Evolutionary conservation across 306 rosid genomes (phyloP).

Genomic region (Gynostemma pentaphyllum): DNA sequence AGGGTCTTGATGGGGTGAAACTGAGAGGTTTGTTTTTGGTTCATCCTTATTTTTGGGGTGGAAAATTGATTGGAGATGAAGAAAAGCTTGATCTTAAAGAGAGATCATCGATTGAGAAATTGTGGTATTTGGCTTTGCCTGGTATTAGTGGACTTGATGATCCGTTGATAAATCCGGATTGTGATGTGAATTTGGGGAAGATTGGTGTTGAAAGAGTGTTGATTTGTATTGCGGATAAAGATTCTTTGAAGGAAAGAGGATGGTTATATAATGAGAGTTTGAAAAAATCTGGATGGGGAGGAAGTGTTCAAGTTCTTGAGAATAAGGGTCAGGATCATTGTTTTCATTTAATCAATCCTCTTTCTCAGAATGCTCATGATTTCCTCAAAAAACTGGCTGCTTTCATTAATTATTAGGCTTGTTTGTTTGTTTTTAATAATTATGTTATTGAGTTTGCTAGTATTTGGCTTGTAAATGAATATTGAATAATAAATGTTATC

Average conservation of each 20-base stretch:
- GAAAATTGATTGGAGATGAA: slow-evolving; percentile 32
- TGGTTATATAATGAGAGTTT: slow-evolving; percentile 31
- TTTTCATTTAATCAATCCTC: slow-evolving; percentile 42
- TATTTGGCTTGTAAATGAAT: too few relatives aligned
- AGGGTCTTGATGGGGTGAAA: slow-evolving; percentile 25
- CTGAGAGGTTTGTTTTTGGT: slow-evolving; percentile 33
- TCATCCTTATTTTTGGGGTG: slow-evolving; percentile 64
- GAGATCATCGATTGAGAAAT: background rate
- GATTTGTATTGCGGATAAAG: slow-evolving; percentile 56
- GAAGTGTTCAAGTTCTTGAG: slow-evolving; percentile 34
- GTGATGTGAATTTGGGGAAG: slow-evolving; percentile 39
- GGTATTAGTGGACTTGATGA: slow-evolving; percentile 35
- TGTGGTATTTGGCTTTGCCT: slow-evolving; percentile 48
- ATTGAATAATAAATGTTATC: too few relatives aligned
- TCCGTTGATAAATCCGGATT: slow-evolving; percentile 43
- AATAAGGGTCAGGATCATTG: slow-evolving; percentile 38
- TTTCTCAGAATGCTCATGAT: slow-evolving; percentile 17
- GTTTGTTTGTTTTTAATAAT: too few relatives aligned
- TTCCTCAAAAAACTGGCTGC: slow-evolving; percentile 25
- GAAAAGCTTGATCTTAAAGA: background rate
- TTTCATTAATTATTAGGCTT: slow-evolving; percentile 18
- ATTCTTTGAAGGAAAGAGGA: slow-evolving; percentile 38
- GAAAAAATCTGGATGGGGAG: slow-evolving; percentile 38
- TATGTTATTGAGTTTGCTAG: too few relatives aligned
- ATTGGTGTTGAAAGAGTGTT: slow-evolving; percentile 37